Evolutionary conservation across 257 asterid species (phyloP).

Genomic region (Voacanga thouarsii): DNA sequence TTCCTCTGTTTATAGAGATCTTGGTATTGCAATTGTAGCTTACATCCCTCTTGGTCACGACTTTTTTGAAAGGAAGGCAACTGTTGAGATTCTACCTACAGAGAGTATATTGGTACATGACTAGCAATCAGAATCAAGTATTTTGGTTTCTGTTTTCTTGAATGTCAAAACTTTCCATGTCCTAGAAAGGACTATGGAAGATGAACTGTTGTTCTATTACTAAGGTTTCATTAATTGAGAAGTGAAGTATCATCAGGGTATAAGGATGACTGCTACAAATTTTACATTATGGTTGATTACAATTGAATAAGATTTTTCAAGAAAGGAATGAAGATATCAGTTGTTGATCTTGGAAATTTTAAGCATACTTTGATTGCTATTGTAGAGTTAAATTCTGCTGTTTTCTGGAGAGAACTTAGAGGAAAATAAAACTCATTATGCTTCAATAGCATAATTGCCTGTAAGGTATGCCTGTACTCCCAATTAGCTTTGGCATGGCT

Average conservation of each 20-base stretch:
- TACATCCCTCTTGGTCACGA: conserved; percentile 59
- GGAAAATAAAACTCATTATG: conserved; percentile 39
- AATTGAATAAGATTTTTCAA: not conserved
- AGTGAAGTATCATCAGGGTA: not conserved
- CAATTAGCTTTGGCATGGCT: conserved; percentile 61
- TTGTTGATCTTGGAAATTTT: no score
- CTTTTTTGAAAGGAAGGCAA: conserved; percentile 52
- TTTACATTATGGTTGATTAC: not conserved
- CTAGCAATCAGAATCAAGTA: no score
- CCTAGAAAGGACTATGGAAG: no score
- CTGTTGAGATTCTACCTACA: conserved; percentile 34
- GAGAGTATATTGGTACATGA: conserved; percentile 36
- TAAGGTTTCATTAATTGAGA: no score
- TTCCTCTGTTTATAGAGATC: conserved; percentile 29
- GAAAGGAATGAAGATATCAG: not conserved
- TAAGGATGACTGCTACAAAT: not conserved
- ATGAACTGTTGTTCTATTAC: no score
- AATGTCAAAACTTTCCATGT: no score
- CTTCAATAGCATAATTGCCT: conserved; percentile 31
- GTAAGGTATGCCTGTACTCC: conserved; percentile 38
- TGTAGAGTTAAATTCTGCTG: conserved; percentile 33
- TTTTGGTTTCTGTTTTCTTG: no score
- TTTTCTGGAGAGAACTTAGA: conserved; percentile 38
- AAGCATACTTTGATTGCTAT: not conserved
- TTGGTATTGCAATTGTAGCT: conserved; percentile 48